These are phyloP conservation scores for Withania somnifera DNA, from an alignment of 305 asterid genomes.

Conservation along the genomic window DNA sequence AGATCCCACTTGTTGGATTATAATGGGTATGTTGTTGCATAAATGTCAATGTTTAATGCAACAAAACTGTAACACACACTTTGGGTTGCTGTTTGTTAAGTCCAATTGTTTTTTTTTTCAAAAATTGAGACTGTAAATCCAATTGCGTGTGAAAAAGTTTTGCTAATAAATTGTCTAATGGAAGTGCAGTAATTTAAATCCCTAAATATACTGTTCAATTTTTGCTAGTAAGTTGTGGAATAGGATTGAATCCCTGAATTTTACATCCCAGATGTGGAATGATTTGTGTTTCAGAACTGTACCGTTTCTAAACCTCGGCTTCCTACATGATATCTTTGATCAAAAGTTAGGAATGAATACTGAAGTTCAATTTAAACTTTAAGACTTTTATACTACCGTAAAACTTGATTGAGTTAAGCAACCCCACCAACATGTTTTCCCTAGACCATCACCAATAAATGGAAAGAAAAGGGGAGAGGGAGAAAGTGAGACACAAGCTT, in stretches of 20 bases:
- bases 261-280: background rate
- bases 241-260: background rate
- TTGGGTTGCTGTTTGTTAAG: background rate
- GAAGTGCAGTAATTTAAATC: background rate
- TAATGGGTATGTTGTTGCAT: too few species aligned
- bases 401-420: background rate
- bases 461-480: background rate
- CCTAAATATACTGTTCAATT: background rate
- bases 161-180: background rate
- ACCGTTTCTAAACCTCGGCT: background rate
- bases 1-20: too few species aligned
- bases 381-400: background rate
- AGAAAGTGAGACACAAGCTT: background rate
- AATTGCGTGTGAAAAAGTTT: background rate
- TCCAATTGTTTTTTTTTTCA: background rate
- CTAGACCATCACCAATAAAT: background rate
- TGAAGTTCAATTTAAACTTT: background rate
- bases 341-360: background rate
- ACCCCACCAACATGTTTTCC: background rate
- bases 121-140: background rate
- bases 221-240: background rate
- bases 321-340: background rate
- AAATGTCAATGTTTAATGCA: background rate
- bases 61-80: background rate
- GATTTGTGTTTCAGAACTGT: background rate